Conservation (phyloP, 306 rosid species). For the Senna siamea region DNA sequence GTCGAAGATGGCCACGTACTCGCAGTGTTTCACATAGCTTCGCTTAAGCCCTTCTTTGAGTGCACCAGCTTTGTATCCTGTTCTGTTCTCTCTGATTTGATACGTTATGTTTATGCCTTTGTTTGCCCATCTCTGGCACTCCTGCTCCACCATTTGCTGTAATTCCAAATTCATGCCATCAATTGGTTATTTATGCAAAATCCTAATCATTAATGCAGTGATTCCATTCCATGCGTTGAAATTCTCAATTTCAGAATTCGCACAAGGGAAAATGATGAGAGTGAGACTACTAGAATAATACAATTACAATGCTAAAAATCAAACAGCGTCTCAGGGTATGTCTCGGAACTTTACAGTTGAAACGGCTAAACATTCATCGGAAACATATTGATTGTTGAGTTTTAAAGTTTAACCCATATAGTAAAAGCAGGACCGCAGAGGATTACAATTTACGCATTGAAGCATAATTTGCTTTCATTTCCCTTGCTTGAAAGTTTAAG, state of each 20-base stretch:
- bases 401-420: background rate
- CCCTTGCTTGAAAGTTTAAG: background rate
- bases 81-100: slow-evolving; percentile 87
- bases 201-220: slow-evolving; percentile 32
- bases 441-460: background rate
- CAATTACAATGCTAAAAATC: too few species aligned
- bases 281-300: too few species aligned
- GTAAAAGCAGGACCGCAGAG: background rate
- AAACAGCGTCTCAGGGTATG: background rate
- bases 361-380: background rate
- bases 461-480: too few species aligned
- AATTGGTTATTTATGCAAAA: background rate
- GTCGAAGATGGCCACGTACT: slow-evolving; percentile 88
- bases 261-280: too few species aligned
- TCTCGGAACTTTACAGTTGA: slow-evolving; percentile 31
- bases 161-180: background rate
- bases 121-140: slow-evolving; percentile 96
- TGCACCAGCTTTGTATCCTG: slow-evolving; percentile 96
- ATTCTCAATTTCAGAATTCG: slow-evolving; percentile 17
- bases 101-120: slow-evolving; percentile 84
- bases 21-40: slow-evolving; percentile 87
- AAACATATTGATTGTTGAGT: too few species aligned
- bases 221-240: background rate
- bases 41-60: slow-evolving; percentile 91
- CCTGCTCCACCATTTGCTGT: slow-evolving; percentile 95